Evolutionary conservation across 352 stramenopile genomes (phyloP).

Genomic region (Thalassiosira pacifica): DNA sequence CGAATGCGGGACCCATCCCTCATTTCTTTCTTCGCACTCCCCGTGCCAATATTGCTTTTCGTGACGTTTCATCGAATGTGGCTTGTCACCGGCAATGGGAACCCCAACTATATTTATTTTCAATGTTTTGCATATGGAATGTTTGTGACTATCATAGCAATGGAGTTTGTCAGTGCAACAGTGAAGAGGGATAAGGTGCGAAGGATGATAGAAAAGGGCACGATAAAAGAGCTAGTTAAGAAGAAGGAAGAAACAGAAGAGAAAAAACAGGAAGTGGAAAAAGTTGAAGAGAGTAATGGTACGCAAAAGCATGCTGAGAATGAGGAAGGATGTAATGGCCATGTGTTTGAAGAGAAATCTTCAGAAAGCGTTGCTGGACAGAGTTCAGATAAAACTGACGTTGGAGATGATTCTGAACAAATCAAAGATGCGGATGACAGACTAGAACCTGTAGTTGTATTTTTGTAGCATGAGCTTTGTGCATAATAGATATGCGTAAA

Average conservation of each 20-base stretch:
- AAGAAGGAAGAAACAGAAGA: constrained; percentile 54
- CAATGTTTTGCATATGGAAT: constrained; percentile 84
- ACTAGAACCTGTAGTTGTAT: constrained; percentile 23
- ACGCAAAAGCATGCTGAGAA: constrained; percentile 2
- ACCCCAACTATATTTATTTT: constrained; percentile 87
- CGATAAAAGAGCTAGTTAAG: constrained; percentile 47
- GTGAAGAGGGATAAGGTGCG: constrained; percentile 82
- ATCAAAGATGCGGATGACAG: not conserved
- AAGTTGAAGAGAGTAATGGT: constrained; percentile 12
- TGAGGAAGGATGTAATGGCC: not conserved
- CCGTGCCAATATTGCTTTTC: constrained; percentile 70
- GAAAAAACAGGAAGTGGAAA: constrained; percentile 20
- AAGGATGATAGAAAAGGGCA: constrained; percentile 63
- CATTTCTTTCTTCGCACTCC: constrained; percentile 63
- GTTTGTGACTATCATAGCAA: constrained; percentile 76
- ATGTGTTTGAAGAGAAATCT: not conserved
- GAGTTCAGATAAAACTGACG: not conserved
- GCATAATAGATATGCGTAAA: not conserved
- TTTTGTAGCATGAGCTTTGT: constrained; percentile 34
- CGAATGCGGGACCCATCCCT: constrained; percentile 67
- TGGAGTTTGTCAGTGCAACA: constrained; percentile 72
- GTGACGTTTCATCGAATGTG: constrained; percentile 77
- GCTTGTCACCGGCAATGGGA: constrained; percentile 77
- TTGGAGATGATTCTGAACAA: constrained; percentile 5
- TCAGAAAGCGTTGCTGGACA: not conserved